phyloP scores from a whole-genome alignment of 2,329 filamentous ascomycete genomes.

The Alternaria sp. region DNA sequence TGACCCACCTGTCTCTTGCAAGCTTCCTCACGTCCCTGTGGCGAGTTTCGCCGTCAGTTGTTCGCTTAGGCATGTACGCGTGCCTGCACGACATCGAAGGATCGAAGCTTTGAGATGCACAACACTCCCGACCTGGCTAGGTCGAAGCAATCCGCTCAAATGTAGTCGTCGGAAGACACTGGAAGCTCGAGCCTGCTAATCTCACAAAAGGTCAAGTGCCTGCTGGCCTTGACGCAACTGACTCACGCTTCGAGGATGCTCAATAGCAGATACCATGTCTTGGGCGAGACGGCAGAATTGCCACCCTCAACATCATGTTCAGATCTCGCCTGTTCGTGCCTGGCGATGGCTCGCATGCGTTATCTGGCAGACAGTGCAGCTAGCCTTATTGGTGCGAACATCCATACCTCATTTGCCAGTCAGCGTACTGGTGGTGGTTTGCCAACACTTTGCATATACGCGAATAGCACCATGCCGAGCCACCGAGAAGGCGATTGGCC shows the following conservation, averaged over 20 bases:
- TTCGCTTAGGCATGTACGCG: conserved; percentile 27
- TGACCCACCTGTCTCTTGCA: conserved; percentile 12
- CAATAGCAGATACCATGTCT: not conserved
- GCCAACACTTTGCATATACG: conserved; percentile 6
- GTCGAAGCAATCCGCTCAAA: conserved; percentile 7
- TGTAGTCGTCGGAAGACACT: conserved; percentile 1
- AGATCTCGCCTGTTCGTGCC: conserved; percentile 4
- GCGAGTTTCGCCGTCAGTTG: conserved; percentile 7
- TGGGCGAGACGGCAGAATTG: not conserved
- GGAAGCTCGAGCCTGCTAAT: not conserved
- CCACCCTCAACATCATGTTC: conserved; percentile 5
- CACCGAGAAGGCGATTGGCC: not conserved
- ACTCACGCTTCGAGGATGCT: conserved; percentile 1
- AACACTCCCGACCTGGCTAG: conserved; percentile 10
- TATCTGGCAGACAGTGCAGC: conserved; percentile 2
- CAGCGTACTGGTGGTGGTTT: not conserved
- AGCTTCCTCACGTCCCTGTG: conserved; percentile 7
- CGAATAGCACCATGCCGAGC: conserved; percentile 1
- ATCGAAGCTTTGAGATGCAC: conserved; percentile 16
- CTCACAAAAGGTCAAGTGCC: not conserved
- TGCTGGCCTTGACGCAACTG: not conserved
- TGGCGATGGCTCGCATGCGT: conserved; percentile 1
- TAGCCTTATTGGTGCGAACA: conserved; percentile 5
- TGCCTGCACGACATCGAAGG: conserved; percentile 20
- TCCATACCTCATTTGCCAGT: conserved; percentile 4